Base-by-base conservation (phyloP, 257 asterid genomes). In the Osmanthus fragrans region DNA sequence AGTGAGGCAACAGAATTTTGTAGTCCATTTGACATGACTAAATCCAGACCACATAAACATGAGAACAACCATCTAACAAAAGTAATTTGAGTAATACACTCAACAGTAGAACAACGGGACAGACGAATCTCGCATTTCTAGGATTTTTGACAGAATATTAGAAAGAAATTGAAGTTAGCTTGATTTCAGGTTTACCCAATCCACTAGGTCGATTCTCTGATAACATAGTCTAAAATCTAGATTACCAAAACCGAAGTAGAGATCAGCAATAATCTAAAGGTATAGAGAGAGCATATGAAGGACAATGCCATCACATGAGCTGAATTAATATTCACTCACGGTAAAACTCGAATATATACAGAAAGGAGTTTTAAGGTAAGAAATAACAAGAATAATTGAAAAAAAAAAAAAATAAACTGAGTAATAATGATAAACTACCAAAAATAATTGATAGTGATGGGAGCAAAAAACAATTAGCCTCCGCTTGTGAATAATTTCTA, bases 91-190 rank as follows among this genome's bases (percentile, higher is more conserved):
- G 70, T 27, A n/a, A 18, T 60, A 76, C 73, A 49, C 49, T 13
- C n/a, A 78, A 36, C n/a, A 76, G 60, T 60, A 29, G 30, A n/a
- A 67, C 74, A 60, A 72, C 45, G 65, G 34, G 25, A 19, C 65
- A 23, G n/a, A 33, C 64, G 36, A 70, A 16, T 13, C 32, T 68
- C 25, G 5, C 37, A 68, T 21, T 32, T 54, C 58, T 49, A 15
- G 21, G 51, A 25, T 56, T 19, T 47, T 76, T 19, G 32, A 58
- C 27, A 47, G 12, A 30, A 13, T 36, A 23, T 2, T n/a, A 25
- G 12, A 13, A 34, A 32, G n/a, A 30, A 33, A 63, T 70, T 42
- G 25, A 39, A 40, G 54, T 71, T 58, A 36, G 70, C 56, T 70
- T 51, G 34, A 25, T 64, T 40, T 64, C 30, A 73, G 12, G 39